Evolutionary conservation across 2,329 filamentous ascomycete genomes (phyloP).

Genomic region (Neurospora crassa): DNA sequence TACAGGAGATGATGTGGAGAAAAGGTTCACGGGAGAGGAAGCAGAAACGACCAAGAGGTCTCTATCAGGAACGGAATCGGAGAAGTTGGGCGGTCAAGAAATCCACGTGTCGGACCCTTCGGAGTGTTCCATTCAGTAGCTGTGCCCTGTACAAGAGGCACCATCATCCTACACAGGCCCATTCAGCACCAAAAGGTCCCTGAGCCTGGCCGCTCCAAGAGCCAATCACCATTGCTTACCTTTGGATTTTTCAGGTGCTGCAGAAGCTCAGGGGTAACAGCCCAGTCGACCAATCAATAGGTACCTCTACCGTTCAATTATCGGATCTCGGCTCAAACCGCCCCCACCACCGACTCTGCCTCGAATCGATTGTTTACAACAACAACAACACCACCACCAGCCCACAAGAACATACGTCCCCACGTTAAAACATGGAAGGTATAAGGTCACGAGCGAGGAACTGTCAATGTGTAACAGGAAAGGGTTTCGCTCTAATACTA

Average conservation of each 20-base stretch:
- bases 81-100: neutral
- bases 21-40: neutral
- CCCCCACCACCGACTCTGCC: neutral
- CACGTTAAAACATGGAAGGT: too few relatives aligned
- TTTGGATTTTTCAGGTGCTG: neutral
- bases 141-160: neutral
- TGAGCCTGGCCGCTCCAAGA: neutral
- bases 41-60: neutral
- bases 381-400: too few relatives aligned
- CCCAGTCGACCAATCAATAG: neutral
- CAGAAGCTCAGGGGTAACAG: neutral
- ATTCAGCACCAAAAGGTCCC: neutral
- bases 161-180: neutral
- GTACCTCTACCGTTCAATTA: neutral
- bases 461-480: neutral
- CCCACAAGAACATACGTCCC: too few relatives aligned
- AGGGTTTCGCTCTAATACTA: neutral
- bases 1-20: neutral
- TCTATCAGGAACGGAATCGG: neutral
- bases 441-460: too few relatives aligned
- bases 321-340: neutral
- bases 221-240: neutral
- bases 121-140: neutral
- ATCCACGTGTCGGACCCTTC: neutral
- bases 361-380: neutral